These are phyloP conservation scores for Nidula niveotomentosa DNA, from an alignment of 1,284 basidiomycete genomes.

Conservation along the genomic window DNA sequence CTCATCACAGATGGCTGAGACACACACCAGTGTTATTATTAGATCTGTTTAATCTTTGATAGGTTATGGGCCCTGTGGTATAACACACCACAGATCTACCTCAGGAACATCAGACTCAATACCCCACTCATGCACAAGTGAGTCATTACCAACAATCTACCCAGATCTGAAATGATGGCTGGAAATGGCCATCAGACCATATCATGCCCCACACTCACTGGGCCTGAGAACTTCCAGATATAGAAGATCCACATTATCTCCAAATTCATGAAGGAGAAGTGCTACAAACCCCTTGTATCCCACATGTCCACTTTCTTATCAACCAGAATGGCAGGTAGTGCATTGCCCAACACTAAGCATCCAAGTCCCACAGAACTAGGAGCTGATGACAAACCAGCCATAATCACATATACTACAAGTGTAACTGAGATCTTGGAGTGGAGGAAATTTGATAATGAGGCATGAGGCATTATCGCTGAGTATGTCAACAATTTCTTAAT, in stretches of 20 bases:
- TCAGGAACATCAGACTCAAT: too few relatives aligned
- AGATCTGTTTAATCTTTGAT: background rate
- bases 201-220: background rate
- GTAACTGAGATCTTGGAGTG: background rate
- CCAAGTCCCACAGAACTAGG: background rate
- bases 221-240: slow-evolving; percentile 6
- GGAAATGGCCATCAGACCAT: background rate
- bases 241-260: slow-evolving; percentile 5
- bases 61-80: background rate
- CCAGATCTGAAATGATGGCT: background rate
- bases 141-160: background rate
- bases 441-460: slow-evolving; percentile 4
- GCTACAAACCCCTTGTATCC: slow-evolving; percentile 3
- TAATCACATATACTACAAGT: background rate
- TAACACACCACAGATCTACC: background rate
- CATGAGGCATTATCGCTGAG: slow-evolving; percentile 8
- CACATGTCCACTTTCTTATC: background rate
- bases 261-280: slow-evolving; percentile 7
- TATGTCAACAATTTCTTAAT: slow-evolving; percentile 5
- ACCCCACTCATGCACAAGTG: background rate
- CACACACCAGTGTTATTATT: background rate
- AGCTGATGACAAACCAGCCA: background rate
- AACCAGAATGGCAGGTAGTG: background rate
- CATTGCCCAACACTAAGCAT: background rate
- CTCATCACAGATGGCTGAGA: background rate